Base-by-base conservation (phyloP, 331 rosid species). In the Quercus lobata region DNA sequence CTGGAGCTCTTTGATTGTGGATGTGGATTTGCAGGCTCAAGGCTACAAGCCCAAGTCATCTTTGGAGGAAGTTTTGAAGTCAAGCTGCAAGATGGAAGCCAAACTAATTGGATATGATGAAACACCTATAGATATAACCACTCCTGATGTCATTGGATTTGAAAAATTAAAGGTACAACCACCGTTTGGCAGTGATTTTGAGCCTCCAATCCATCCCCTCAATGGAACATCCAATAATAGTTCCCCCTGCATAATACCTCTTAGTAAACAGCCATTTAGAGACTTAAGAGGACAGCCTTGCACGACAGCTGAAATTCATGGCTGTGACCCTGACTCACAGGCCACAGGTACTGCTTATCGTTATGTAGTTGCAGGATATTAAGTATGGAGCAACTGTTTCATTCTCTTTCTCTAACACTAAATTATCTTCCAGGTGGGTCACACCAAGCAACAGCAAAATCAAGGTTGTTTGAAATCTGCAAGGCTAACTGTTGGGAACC, bases 101-200 rank as follows among this genome's bases (percentile, higher is more conserved):
- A 83, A 86, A 81, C 92, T 96, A 72, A 87, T 96, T 44, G 99
- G 98, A 81, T 96, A 84, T 82, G 85, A 96, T 78, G 99, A 95
- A 85, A 79, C 79, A 24, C 97, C 97, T 52, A 57, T 85, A 41
- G 88, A 83, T 86, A 87, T 82, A 25, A 77, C 76, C 5, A 81
- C 80, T 66, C 76, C 78, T 29, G 74, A 63, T 74, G 52, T 22
- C 37, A 53, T 35, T 12, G 70, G 49, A 35, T 35, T 27, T 69
- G 85, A 78, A 34, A 81, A 79, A 27, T 12, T 27, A 62, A 73
- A 9, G 72, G 73, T 49, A 65, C 75, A 78, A 71, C 88, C 81
- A 72, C 71, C 81, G 62, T 73, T 46, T 35, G 41, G 78, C 79
- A 61, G 74, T 57, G 80, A 77, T 62, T 73, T 62, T 25, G 53